phyloP scores from a whole-genome alignment of 768 basidiomycete genomes.

The Asterophora parasitica region DNA sequence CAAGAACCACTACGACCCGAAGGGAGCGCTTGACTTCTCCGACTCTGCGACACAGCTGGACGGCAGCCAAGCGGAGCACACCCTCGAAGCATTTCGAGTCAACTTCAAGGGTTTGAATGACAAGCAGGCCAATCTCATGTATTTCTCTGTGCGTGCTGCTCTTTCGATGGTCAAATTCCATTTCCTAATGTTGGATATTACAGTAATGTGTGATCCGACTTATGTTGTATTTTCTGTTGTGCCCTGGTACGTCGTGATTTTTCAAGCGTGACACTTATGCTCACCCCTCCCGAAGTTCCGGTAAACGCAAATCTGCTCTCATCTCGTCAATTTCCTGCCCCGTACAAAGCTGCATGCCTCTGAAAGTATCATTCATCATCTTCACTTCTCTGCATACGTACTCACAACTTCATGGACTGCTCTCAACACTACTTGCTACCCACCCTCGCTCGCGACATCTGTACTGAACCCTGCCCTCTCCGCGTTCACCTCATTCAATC shows the following conservation, averaged over 20 bases:
- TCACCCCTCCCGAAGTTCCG: neutral
- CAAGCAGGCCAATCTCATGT: constrained; percentile 51
- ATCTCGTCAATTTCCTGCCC: neutral
- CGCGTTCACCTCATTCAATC: neutral
- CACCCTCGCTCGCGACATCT: neutral
- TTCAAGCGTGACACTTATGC: neutral
- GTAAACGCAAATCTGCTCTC: neutral
- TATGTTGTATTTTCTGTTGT: neutral
- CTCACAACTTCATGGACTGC: neutral
- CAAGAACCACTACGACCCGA: constrained; percentile 76
- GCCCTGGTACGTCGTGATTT: neutral
- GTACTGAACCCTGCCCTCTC: neutral
- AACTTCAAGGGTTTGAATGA: constrained; percentile 54
- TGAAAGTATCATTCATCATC: no score
- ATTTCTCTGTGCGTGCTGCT: constrained; percentile 43
- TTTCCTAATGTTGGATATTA: neutral
- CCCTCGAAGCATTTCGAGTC: constrained; percentile 44
- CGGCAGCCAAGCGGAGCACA: constrained; percentile 33
- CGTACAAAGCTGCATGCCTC: neutral
- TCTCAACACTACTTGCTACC: neutral
- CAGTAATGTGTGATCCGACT: constrained; percentile 1
- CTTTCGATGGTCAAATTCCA: neutral
- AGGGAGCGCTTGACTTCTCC: constrained; percentile 50
- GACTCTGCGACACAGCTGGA: constrained; percentile 51
- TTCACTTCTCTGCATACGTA: neutral